These are phyloP conservation scores for Alnus glutinosa DNA, from an alignment of 306 rosid genomes.

Conservation along the genomic window DNA sequence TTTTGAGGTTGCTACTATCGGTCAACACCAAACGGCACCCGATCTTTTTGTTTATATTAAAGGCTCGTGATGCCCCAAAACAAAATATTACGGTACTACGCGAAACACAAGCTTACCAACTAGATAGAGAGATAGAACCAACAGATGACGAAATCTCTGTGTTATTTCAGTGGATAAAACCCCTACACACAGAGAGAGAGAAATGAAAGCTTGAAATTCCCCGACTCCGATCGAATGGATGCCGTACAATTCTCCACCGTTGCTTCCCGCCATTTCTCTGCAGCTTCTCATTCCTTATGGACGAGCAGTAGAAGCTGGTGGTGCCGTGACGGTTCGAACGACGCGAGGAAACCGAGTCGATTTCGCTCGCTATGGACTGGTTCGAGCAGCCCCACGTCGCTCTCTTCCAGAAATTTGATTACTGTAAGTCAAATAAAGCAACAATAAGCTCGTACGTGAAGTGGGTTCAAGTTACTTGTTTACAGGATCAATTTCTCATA, in stretches of 20 bases:
- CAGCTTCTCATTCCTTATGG: conserved; percentile 39
- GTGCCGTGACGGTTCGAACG: conserved; percentile 27
- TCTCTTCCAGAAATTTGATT: conserved; percentile 68
- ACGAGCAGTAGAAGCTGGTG: conserved; percentile 13
- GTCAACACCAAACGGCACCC: too few species aligned
- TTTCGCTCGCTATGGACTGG: conserved; percentile 49
- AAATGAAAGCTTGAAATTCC: background rate
- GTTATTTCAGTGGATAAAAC: conserved; percentile 40
- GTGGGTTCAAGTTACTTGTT: conserved; percentile 8
- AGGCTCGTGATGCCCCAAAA: background rate
- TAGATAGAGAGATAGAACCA: conserved; percentile 14
- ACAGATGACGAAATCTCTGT: background rate
- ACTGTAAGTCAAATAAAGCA: conserved; percentile 50
- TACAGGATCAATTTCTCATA: background rate
- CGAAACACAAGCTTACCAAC: background rate
- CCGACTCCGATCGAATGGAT: conserved; percentile 50
- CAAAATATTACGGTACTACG: background rate
- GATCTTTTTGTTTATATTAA: too few species aligned
- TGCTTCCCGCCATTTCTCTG: conserved; percentile 67
- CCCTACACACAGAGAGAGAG: background rate
- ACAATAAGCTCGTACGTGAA: background rate
- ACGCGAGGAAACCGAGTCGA: conserved; percentile 32
- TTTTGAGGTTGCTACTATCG: too few species aligned
- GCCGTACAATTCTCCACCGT: conserved; percentile 62
- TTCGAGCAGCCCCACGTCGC: conserved; percentile 35